A percentile compares a stretch with the other conserved stretches of the same genome.
Conservation (phyloP, 2,329 filamentous ascomycete species). For the Fusarium setosum region DNA sequence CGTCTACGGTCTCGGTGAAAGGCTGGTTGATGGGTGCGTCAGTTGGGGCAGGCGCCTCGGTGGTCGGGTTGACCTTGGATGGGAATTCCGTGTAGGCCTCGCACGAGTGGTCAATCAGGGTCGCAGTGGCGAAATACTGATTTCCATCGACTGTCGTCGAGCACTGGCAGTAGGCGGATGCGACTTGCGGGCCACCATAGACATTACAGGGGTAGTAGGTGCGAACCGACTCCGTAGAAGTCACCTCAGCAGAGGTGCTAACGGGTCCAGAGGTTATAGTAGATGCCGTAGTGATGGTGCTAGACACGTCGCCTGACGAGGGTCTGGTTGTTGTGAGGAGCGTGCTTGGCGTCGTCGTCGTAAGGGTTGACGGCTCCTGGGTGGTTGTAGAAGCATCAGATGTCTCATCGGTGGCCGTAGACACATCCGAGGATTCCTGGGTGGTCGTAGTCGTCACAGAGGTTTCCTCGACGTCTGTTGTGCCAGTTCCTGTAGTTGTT, state of each 20-base stretch:
- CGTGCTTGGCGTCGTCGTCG: background rate
- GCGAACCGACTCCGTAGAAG: background rate
- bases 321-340: slow-evolving; percentile 4
- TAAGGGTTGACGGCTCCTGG: background rate
- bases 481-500: background rate
- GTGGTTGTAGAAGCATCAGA: background rate
- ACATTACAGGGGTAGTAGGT: slow-evolving; percentile 3
- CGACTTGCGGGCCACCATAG: background rate
- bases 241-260: background rate
- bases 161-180: slow-evolving; percentile 10
- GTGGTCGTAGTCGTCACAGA: background rate
- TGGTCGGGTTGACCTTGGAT: background rate
- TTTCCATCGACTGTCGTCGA: slow-evolving; percentile 3
- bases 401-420: background rate
- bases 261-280: background rate
- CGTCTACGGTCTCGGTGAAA: slow-evolving; percentile 6
- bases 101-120: background rate
- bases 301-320: background rate
- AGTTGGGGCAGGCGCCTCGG: background rate
- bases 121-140: slow-evolving; percentile 1
- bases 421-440: too few species aligned
- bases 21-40: slow-evolving; percentile 2
- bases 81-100: background rate
- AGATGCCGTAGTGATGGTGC: background rate
- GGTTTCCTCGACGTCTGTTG: background rate